Base-by-base conservation (phyloP, 192 early-diverging fungal species). In the Bifiguratus adelaidae region DNA sequence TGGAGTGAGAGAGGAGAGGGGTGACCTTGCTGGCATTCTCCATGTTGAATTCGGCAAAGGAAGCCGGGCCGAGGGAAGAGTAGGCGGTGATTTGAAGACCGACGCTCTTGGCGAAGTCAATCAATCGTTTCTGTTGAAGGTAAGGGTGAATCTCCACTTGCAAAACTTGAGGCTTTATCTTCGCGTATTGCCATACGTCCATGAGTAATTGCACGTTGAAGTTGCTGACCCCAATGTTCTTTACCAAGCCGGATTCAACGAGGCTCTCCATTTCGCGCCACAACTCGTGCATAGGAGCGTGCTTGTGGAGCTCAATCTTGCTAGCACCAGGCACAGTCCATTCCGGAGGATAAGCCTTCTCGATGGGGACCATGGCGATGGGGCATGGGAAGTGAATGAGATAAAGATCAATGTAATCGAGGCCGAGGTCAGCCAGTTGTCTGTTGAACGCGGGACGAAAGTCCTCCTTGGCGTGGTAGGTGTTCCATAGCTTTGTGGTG, bases 121-220 rank as follows among this genome's bases (percentile, higher is more conserved):
- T 52, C 4, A 89, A 61, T 2, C 56, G 65, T 13, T 50, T 52
- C 47, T 89, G 83, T 20, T 76, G 80, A 24, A 85, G 69, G 55
- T 82, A 88, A 27, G 82, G 82, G 57, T 84, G 81, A 11, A 80
- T 51, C 56, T 90, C 88, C 26, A 88, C 61, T 68, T 91, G 86
- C 41, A 80, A 60, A 41, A 82, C 80, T 7, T 71, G 71, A 34
- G 88, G 88, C 50, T 71, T 74, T 50, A 83, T 70, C 24, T 60
- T 54, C 30, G 73, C 70, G 41, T 69, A 67, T 0, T 59, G 65
- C 23, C 86, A 44, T 9, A 89, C 29, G 27, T 82, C 67, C 65
- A 77, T 60, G 15, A 63, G 30, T 21, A 37, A 15, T 24, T 55
- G 51, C 28, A 54, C 56, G 21, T 64, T 64, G 32, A 77, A 81